Evolutionary conservation across 495 filamentous ascomycete species (phyloP), one percentile per base, ranked within the genome.

Genomic region (Neurospora discreta): DNA sequence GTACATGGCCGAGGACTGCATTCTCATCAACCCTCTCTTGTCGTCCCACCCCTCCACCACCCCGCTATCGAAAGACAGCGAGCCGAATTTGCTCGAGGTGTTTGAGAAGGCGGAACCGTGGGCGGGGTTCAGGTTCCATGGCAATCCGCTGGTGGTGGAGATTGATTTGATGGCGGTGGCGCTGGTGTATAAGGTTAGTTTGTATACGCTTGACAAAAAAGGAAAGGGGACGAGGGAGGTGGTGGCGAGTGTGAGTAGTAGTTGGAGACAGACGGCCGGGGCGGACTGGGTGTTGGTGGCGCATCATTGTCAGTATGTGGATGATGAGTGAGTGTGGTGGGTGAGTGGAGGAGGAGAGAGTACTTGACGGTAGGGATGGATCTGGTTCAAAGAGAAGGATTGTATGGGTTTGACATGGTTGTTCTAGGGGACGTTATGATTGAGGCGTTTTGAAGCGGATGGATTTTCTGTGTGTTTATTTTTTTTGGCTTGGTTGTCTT

Each of bases 21-120:
- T 80, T 71, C 80, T 81, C 76, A 75, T 81, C 75, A 80, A 81
- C 74, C 80, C 80, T 23, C 41, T 81, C 16, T 73, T 81, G 20
- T 43, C 68, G 0, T 72, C 73, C 0, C 30, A 67, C 39, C 72
- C 72, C 1, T 69, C 72, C n/a, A 39, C 67, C 26, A 38, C 74
- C 46, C 77, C 78, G 30, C 60, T 79, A 65, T n/a, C 39, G 39
- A 77, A 74, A 68, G 71, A 79, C 39, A 76, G 74, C 16, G 73
- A 76, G 11, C 77, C 78, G 5, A 71, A 3, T 10, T 73, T 80
- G 10, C 39, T 74, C 0, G 71, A 80, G 39, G 70, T 73, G 8
- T 73, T 80, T 16, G 71, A 78, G 38, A 70, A 69, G 33, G 72
- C 69, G 11, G 76, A 75, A 46, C 73, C 71, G 33, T 78, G 76